Conservation (phyloP, 768 basidiomycete species). For the Russula compacta region DNA sequence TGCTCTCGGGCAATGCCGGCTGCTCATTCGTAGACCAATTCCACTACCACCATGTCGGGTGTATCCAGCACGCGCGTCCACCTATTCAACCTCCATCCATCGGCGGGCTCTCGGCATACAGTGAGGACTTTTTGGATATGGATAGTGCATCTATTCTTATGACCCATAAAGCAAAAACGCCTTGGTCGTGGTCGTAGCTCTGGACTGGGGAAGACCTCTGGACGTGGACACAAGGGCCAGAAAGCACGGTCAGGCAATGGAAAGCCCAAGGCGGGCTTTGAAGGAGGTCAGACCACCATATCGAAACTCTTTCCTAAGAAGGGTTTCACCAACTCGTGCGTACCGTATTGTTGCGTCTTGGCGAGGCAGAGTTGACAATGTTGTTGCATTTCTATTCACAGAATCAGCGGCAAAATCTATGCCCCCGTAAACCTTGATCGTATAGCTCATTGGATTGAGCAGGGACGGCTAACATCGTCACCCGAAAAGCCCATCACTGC, state of each 20-base stretch:
- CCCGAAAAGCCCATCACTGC: slow-evolving; percentile 83
- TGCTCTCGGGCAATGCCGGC: slow-evolving; percentile 9
- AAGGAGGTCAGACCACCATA: slow-evolving; percentile 95
- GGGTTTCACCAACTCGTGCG: slow-evolving; percentile 89
- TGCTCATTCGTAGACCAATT: background rate
- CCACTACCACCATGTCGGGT: slow-evolving; percentile 30
- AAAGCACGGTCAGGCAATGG: slow-evolving; percentile 87
- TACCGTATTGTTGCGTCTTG: slow-evolving; percentile 15
- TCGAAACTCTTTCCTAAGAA: slow-evolving; percentile 86
- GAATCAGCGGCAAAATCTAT: slow-evolving; percentile 65
- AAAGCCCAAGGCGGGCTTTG: slow-evolving; percentile 74
- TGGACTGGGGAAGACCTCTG: slow-evolving; percentile 84
- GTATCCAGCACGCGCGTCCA: slow-evolving; percentile 37
- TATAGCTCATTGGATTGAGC: slow-evolving; percentile 85
- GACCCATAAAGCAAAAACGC: slow-evolving; percentile 70
- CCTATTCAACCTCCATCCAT: slow-evolving; percentile 69
- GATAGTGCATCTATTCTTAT: background rate
- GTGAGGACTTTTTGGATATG: slow-evolving; percentile 31
- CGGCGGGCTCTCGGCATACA: slow-evolving; percentile 57
- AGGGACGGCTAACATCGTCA: slow-evolving; percentile 69
- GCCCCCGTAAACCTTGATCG: slow-evolving; percentile 82
- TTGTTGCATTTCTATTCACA: background rate
- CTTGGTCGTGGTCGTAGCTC: slow-evolving; percentile 91
- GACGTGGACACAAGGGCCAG: slow-evolving; percentile 92
- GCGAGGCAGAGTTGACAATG: background rate